phyloP scores from a whole-genome alignment of 441 rosid species.

The Erysimum cheiri region DNA sequence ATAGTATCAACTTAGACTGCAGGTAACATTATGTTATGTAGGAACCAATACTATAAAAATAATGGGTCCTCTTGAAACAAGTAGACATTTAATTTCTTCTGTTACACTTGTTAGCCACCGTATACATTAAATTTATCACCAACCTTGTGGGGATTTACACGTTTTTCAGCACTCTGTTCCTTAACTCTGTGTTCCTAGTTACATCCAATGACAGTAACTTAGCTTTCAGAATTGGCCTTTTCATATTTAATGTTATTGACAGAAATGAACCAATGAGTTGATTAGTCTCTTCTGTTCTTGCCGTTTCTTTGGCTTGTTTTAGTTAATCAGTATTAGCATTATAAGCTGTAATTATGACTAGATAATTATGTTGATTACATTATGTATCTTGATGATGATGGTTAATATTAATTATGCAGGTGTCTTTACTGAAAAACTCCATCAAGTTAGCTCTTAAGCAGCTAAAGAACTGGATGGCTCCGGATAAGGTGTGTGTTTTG shows the following conservation, averaged over 20 bases:
- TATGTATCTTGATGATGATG: conserved; percentile 13
- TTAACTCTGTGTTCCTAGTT: background rate
- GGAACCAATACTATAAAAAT: conserved; percentile 7
- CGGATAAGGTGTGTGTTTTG: conserved; percentile 66
- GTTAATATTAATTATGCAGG: conserved; percentile 48
- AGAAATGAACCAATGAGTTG: background rate
- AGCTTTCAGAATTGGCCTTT: background rate
- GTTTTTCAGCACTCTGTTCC: background rate
- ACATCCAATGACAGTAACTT: conserved; percentile 5
- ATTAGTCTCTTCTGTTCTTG: background rate
- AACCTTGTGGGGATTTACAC: conserved; percentile 3
- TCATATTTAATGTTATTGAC: conserved; percentile 32
- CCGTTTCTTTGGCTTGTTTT: background rate
- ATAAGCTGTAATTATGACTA: background rate
- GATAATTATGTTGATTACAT: background rate
- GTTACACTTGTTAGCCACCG: background rate
- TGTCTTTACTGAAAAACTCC: conserved; percentile 56
- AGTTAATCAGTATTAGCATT: background rate
- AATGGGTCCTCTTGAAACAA: conserved; percentile 4
- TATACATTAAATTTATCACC: conserved; percentile 11
- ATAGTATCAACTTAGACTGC: conserved; percentile 5
- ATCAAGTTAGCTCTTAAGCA: conserved; percentile 61
- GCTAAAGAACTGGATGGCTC: conserved; percentile 75
- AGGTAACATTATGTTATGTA: conserved; percentile 20
- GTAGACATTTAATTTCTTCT: conserved; percentile 8